phyloP scores from a whole-genome alignment of 2,329 filamentous ascomycete genomes.

The Huntiella savannae region DNA sequence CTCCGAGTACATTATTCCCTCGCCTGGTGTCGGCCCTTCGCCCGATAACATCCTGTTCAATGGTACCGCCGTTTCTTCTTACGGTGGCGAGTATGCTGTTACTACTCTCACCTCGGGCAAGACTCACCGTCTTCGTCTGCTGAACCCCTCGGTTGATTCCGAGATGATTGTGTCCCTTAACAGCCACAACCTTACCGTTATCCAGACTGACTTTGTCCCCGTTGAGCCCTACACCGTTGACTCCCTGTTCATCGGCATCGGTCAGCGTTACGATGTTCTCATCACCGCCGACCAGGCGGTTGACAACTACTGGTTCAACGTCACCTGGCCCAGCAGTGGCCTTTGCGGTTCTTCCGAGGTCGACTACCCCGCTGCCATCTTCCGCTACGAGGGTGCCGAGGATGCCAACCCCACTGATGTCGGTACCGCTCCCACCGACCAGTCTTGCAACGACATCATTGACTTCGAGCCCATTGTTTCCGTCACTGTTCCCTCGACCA shows the following conservation, averaged over 20 bases:
- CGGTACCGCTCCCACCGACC: slow-evolving; percentile 16
- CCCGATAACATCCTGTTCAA: slow-evolving; percentile 42
- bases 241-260: slow-evolving; percentile 39
- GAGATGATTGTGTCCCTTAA: slow-evolving; percentile 38
- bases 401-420: slow-evolving; percentile 15
- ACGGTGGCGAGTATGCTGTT: slow-evolving; percentile 13
- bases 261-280: slow-evolving; percentile 26
- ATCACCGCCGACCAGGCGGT: slow-evolving; percentile 19
- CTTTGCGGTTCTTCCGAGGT: slow-evolving; percentile 18
- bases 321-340: slow-evolving; percentile 17
- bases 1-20: slow-evolving; percentile 11
- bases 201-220: slow-evolving; percentile 44
- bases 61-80: slow-evolving; percentile 23
- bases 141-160: slow-evolving; percentile 35
- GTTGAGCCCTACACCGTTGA: slow-evolving; percentile 43
- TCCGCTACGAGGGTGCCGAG: slow-evolving; percentile 20
- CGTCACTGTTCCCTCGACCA: slow-evolving; percentile 14
- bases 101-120: slow-evolving; percentile 31
- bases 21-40: slow-evolving; percentile 12
- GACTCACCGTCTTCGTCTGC: slow-evolving; percentile 37
- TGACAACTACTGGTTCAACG: slow-evolving; percentile 20
- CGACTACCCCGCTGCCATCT: slow-evolving; percentile 20
- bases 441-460: slow-evolving; percentile 13
- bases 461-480: slow-evolving; percentile 16
- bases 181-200: slow-evolving; percentile 42